Conservation (phyloP, 306 rosid genomes). For the Dryas octopetala region DNA sequence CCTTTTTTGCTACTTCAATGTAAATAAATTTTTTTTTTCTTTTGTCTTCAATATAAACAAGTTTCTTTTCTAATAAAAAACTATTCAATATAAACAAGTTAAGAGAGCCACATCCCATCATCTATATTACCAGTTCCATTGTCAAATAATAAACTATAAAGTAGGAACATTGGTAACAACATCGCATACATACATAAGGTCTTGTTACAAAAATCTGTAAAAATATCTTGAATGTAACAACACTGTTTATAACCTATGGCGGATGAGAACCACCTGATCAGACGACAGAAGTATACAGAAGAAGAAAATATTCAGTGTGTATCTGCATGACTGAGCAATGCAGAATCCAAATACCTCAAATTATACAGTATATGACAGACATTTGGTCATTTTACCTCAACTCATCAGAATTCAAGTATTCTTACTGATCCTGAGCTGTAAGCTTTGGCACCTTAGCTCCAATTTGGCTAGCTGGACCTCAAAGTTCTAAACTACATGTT, state of each 20-base stretch:
- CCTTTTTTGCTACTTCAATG: too few relatives aligned
- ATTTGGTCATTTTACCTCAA: neutral
- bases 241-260: neutral
- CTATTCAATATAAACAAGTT: too few relatives aligned
- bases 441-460: neutral
- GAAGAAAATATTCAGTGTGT: neutral
- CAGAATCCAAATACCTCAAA: neutral
- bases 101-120: too few relatives aligned
- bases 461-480: neutral
- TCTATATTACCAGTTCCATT: too few relatives aligned
- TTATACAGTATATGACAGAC: neutral
- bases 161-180: neutral
- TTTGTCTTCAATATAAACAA: too few relatives aligned
- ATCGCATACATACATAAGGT: neutral
- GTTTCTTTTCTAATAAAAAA: too few relatives aligned
- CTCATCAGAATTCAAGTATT: neutral
- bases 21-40: too few relatives aligned
- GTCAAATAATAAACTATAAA: neutral
- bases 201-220: neutral
- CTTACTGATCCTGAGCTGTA: neutral
- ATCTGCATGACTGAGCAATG: constrained; percentile 1
- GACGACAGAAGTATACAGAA: neutral
- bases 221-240: neutral
- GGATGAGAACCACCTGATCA: neutral
- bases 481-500: neutral